These are phyloP conservation scores for Tuber indicum DNA, from an alignment of 495 filamentous ascomycete species.

Conservation along the genomic window DNA sequence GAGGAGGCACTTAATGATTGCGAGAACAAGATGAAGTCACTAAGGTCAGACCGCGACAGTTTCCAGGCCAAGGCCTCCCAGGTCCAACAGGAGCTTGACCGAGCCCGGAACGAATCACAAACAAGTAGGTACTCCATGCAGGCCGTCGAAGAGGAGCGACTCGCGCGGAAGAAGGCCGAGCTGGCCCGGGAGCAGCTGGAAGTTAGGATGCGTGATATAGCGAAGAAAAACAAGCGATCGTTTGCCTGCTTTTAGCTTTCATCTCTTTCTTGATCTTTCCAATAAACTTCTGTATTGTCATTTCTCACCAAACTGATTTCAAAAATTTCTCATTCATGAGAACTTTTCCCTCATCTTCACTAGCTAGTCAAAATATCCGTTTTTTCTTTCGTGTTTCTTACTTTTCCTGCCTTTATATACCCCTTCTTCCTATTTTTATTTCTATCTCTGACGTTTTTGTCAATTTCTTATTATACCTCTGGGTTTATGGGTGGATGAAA, in stretches of 20 bases:
- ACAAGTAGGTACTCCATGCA: slow-evolving; percentile 77
- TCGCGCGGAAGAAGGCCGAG: slow-evolving; percentile 79
- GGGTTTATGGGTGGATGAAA: slow-evolving; percentile 34
- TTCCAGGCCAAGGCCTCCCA: slow-evolving; percentile 77
- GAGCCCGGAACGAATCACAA: slow-evolving; percentile 56
- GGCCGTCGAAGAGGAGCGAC: slow-evolving; percentile 88
- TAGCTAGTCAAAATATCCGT: not conserved
- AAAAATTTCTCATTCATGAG: slow-evolving; percentile 3
- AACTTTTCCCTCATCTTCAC: slow-evolving; percentile 2
- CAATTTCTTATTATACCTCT: slow-evolving; percentile 32
- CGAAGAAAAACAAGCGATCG: slow-evolving; percentile 88
- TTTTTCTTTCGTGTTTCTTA: slow-evolving; percentile 19
- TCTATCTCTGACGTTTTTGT: slow-evolving; percentile 23
- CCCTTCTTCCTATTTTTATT: slow-evolving; percentile 16
- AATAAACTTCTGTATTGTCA: not conserved
- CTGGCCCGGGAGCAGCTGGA: slow-evolving; percentile 79
- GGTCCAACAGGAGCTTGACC: slow-evolving; percentile 67
- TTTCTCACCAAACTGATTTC: slow-evolving; percentile 25
- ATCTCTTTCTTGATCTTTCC: not conserved
- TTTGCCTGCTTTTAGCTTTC: slow-evolving; percentile 83
- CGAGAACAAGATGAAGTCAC: slow-evolving; percentile 57
- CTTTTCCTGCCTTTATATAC: slow-evolving; percentile 32
- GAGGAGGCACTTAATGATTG: slow-evolving; percentile 94
- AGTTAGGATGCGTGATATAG: slow-evolving; percentile 86
- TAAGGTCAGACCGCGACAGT: slow-evolving; percentile 63